These are phyloP conservation scores for Coniochaeta sp. DNA, from an alignment of 2,329 filamentous ascomycete species.

Conservation along the genomic window DNA sequence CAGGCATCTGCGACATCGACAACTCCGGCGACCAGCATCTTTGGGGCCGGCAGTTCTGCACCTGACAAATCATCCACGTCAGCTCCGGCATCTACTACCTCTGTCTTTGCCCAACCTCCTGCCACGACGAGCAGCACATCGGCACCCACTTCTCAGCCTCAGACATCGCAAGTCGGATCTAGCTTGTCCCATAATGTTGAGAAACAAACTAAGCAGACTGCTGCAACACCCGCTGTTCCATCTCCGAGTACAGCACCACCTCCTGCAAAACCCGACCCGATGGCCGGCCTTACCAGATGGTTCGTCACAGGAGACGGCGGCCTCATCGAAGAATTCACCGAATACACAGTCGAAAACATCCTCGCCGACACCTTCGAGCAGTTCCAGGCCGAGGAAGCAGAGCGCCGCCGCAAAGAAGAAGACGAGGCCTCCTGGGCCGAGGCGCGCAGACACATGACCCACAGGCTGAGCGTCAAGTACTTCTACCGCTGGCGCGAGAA, in stretches of 20 bases:
- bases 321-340: slow-evolving; percentile 41
- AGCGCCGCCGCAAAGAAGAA: slow-evolving; percentile 36
- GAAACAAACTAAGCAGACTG: background rate
- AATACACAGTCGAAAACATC: slow-evolving; percentile 35
- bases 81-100: background rate
- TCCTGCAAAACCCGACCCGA: slow-evolving; percentile 22
- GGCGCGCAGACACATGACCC: slow-evolving; percentile 38
- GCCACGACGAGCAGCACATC: background rate
- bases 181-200: background rate
- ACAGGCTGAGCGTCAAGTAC: slow-evolving; percentile 44
- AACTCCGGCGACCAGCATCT: background rate
- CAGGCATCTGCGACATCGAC: background rate
- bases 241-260: background rate
- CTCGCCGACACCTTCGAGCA: slow-evolving; percentile 32
- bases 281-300: slow-evolving; percentile 46
- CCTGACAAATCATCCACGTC: background rate
- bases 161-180: background rate
- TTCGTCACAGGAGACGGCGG: slow-evolving; percentile 46
- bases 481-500: slow-evolving; percentile 49
- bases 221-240: background rate
- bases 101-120: background rate
- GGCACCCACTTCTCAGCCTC: background rate
- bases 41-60: background rate
- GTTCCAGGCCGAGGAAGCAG: slow-evolving; percentile 31
- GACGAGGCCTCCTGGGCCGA: slow-evolving; percentile 37